Evolutionary conservation across 352 stramenopile genomes (phyloP).

Genomic region (Phytopythium chamaehyphon): DNA sequence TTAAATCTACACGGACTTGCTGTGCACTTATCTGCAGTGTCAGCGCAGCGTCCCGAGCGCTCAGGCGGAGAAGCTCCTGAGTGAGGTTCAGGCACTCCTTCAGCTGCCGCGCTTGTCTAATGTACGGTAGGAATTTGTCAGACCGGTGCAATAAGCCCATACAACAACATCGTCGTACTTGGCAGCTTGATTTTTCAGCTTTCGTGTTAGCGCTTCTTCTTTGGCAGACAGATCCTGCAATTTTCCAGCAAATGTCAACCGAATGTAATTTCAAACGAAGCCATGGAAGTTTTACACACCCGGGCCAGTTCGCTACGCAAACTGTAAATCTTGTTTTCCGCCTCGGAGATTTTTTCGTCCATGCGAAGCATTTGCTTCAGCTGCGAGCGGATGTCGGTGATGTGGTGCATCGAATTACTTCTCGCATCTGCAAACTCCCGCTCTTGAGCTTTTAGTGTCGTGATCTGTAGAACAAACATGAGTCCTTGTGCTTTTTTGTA

Average conservation of each 20-base stretch:
- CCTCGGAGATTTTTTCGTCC: constrained; percentile 70
- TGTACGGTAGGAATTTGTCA: background rate
- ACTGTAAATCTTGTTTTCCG: constrained; percentile 65
- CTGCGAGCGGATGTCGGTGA: constrained; percentile 68
- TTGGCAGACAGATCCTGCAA: constrained; percentile 69
- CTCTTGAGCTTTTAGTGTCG: constrained; percentile 59
- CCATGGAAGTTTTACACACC: constrained; percentile 19
- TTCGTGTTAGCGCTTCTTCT: constrained; percentile 68
- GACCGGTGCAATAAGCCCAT: background rate
- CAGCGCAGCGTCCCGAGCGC: constrained; percentile 48
- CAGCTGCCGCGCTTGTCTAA: constrained; percentile 66
- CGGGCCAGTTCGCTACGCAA: constrained; percentile 70
- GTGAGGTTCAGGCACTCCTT: constrained; percentile 53
- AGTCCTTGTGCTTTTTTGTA: background rate
- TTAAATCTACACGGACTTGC: constrained; percentile 68
- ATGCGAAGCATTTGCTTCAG: constrained; percentile 66
- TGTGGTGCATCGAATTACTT: constrained; percentile 45
- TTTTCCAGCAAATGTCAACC: background rate
- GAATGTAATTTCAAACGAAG: too few relatives aligned
- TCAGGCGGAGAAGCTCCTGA: constrained; percentile 41
- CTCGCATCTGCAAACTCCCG: constrained; percentile 54
- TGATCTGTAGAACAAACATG: constrained; percentile 29
- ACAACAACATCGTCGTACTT: constrained; percentile 42
- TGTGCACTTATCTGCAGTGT: constrained; percentile 55
- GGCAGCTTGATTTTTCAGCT: constrained; percentile 60